A percentile compares a stretch with the other conserved stretches of the same genome.
phyloP scores from a whole-genome alignment of 352 stramenopile genomes.

The Aphanomyces euteiches region DNA sequence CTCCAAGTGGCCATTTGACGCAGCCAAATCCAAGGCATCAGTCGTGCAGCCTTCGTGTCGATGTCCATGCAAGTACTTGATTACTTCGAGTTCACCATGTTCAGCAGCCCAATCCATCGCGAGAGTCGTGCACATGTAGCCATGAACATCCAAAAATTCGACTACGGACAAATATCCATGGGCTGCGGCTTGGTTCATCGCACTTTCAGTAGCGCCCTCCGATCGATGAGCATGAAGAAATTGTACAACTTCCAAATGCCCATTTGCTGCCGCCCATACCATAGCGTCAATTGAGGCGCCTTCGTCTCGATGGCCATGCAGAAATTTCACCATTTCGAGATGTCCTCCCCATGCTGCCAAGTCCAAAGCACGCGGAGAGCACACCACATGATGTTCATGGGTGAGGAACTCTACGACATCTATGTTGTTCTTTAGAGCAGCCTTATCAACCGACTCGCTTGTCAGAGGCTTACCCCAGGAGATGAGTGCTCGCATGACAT shows the following conservation, averaged over 20 bases:
- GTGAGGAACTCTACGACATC: not conserved
- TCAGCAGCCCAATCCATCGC: conserved; percentile 29
- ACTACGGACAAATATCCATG: conserved; percentile 30
- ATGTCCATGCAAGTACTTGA: conserved; percentile 32
- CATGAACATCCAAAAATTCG: conserved; percentile 28
- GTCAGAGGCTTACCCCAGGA: not conserved
- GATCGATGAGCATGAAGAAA: not conserved
- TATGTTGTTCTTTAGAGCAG: conserved; percentile 31
- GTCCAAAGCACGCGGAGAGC: conserved; percentile 32
- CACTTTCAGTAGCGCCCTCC: not conserved
- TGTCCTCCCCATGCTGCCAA: conserved; percentile 38
- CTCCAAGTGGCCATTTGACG: conserved; percentile 2
- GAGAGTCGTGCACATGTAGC: conserved; percentile 8
- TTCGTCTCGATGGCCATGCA: conserved; percentile 31
- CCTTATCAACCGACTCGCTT: conserved; percentile 30
- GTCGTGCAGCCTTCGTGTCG: conserved; percentile 31
- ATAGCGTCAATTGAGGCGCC: not conserved
- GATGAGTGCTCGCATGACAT: not conserved
- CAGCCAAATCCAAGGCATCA: conserved; percentile 30
- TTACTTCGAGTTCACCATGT: conserved; percentile 29
- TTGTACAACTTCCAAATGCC: conserved; percentile 1
- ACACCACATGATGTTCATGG: not conserved
- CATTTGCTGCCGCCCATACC: conserved; percentile 7
- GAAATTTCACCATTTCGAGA: conserved; percentile 37
- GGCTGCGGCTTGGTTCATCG: conserved; percentile 33